Evolutionary conservation across 805 yeast genomes (phyloP), one percentile per base, ranked within the genome.

Genomic region (Maudiozyma barnettii): DNA sequence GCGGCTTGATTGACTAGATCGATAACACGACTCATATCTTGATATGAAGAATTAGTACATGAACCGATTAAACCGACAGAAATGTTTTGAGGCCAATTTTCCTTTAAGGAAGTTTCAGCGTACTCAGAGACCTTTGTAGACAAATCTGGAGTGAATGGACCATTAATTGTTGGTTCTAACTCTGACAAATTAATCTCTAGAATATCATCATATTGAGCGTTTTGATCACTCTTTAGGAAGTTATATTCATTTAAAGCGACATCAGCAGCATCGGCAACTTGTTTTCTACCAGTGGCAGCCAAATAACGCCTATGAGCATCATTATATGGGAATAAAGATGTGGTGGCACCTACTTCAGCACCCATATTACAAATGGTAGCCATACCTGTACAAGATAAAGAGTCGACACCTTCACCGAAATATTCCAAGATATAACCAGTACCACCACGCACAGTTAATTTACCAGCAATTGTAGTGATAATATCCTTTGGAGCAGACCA

Each of bases 311-410:
- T 75, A 73, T 84, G 88, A 46, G 90, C 82, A 44, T 77, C 79
- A 60, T 84, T 89, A 78, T 81, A 91, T 53, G 99, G 99, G 88
- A 93, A 93, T 48, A 87, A 80, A 21, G 98, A 91, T 40, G 99
- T 93, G 36, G 99, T 93, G 40, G 99, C 99, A 69, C 99, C 99
- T 49, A 93, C 89, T 72, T 93, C 99, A 47, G 99, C 99, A 66
- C 99, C 99, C 99, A 93, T 93, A 71, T 93, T 93, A 78, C 98
- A 91, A 67, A 93, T 91, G 51, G 99, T 93, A 52, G 95, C 99
- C 99, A 93, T 93, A 73, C 99, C 99, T 33, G 99, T 93, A 74
- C 96, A 88, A 21, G 95, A 83, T 60, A 93, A 78, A 46, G 84
- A 73, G 52, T 82, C 74, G 41, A 89, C 95, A 72, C 99, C 99